phyloP scores from a whole-genome alignment of 805 yeast genomes.

The Ogataea angusta region DNA sequence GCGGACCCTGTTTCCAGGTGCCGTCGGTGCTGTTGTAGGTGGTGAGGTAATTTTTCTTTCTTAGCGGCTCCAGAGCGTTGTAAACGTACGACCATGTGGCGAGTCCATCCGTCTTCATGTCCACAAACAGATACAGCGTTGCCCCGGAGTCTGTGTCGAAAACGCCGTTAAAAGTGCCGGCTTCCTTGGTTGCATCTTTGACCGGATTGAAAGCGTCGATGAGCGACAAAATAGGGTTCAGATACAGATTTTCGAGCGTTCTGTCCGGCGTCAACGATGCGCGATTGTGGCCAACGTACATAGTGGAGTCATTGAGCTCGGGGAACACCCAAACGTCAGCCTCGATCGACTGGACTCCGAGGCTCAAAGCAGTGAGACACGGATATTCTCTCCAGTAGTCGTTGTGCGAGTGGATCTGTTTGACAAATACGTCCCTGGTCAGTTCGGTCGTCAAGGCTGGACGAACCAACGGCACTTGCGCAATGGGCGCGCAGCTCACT shows the following conservation, averaged over 20 bases:
- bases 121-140: conserved; percentile 62
- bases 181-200: conserved; percentile 19
- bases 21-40: conserved; percentile 39
- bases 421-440: conserved; percentile 25
- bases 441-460: conserved; percentile 17
- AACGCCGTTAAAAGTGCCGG: conserved; percentile 22
- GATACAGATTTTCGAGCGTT: conserved; percentile 49
- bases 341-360: conserved; percentile 50
- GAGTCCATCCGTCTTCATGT: conserved; percentile 57
- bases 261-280: conserved; percentile 41
- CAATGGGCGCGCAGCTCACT: conserved; percentile 1
- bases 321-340: conserved; percentile 53
- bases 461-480: neutral
- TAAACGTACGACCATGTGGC: conserved; percentile 46
- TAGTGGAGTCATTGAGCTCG: conserved; percentile 17
- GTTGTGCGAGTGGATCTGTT: conserved; percentile 50
- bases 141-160: conserved; percentile 42
- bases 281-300: conserved; percentile 64
- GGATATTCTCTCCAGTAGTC: conserved; percentile 55
- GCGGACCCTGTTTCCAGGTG: conserved; percentile 45
- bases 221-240: conserved; percentile 49
- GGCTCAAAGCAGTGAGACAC: conserved; percentile 43
- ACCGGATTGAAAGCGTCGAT: conserved; percentile 46
- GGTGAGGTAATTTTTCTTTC: conserved; percentile 48
- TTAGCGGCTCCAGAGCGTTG: conserved; percentile 44